A percentile compares a stretch with the other conserved stretches of the same genome.
Evolutionary conservation across 2,329 filamentous ascomycete genomes (phyloP).

Genomic region (Boeremia exigua): DNA sequence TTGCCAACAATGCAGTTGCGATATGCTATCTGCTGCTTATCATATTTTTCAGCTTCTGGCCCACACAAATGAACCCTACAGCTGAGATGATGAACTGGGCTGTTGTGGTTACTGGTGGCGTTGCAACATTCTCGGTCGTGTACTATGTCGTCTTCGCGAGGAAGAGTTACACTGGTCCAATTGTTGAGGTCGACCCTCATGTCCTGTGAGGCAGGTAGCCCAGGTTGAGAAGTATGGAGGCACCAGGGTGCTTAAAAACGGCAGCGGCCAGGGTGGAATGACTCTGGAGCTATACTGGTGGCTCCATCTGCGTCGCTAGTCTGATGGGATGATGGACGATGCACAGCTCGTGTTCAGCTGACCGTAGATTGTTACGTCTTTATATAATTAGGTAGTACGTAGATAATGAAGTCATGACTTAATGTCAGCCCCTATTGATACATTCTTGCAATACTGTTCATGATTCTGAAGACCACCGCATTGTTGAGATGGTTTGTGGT

Average conservation of each 20-base stretch:
- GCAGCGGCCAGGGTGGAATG: neutral
- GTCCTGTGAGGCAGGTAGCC: constrained; percentile 14
- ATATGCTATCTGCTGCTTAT: constrained; percentile 42
- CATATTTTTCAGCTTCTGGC: constrained; percentile 48
- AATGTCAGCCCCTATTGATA: too few relatives aligned
- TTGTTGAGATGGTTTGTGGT: too few relatives aligned
- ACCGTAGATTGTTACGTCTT: constrained; percentile 6
- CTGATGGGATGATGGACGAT: constrained; percentile 2
- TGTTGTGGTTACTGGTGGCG: constrained; percentile 39
- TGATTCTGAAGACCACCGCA: too few relatives aligned
- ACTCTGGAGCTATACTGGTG: neutral
- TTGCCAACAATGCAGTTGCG: constrained; percentile 41
- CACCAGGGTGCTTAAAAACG: neutral
- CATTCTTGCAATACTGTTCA: too few relatives aligned
- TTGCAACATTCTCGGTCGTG: constrained; percentile 36
- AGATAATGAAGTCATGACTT: constrained; percentile 7
- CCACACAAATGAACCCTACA: constrained; percentile 24
- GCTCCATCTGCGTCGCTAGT: constrained; percentile 1
- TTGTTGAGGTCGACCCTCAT: constrained; percentile 41
- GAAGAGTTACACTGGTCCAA: constrained; percentile 41
- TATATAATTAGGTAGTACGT: neutral
- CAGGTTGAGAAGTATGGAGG: neutral
- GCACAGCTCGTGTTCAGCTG: neutral
- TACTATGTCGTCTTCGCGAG: constrained; percentile 42
- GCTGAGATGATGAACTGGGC: constrained; percentile 42